Evolutionary conservation across 116 monocot species (phyloP), one percentile per base, ranked within the genome.

Genomic region (Iris pallida): DNA sequence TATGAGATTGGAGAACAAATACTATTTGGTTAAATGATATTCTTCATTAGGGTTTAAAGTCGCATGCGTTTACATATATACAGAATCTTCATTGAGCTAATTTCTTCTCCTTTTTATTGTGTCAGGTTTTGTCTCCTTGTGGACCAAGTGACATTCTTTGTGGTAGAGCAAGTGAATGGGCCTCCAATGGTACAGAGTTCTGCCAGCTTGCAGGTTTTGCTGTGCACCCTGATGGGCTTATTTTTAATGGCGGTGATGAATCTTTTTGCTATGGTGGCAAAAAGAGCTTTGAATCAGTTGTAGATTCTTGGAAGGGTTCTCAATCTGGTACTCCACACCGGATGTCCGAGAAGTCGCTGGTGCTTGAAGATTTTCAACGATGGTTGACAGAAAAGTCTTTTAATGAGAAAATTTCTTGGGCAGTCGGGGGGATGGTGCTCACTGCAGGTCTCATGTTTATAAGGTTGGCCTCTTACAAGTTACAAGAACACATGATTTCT

Each of bases 101-200:
- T 42, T 41, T 69, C 55, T 59, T 71, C 58, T 59, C 47, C 4
- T 30, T 30, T 30, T 30, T 30, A 30, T 19, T 69, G 17, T 73
- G 45, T 66, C 89, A 96, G 96, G 77, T 83, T 59, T 74, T 96
- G 68, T 85, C 82, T 63, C 96, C 96, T 57, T 96, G 96, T 75
- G 86, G 92, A 72, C 72, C 79, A 69, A 82, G 73, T n/a, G 85
- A 91, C 73, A 71, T 89, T 65, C 61, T 96, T 30, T 96, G 96
- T 85, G 96, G 96, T 64, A 86, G 73, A 79, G 82, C 79, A 67
- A 77, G 77, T 49, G 79, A 89, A 72, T 96, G 84, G 91, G 87
- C 69, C 60, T 86, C 88, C 80, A 96, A 96, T 83, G 88, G 96
- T 57, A 95, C 95, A 74, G 89, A 96, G 64, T 69, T 96, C 65